Evolutionary conservation across 768 basidiomycete genomes (phyloP).

Genomic region (Mycena filopes): DNA sequence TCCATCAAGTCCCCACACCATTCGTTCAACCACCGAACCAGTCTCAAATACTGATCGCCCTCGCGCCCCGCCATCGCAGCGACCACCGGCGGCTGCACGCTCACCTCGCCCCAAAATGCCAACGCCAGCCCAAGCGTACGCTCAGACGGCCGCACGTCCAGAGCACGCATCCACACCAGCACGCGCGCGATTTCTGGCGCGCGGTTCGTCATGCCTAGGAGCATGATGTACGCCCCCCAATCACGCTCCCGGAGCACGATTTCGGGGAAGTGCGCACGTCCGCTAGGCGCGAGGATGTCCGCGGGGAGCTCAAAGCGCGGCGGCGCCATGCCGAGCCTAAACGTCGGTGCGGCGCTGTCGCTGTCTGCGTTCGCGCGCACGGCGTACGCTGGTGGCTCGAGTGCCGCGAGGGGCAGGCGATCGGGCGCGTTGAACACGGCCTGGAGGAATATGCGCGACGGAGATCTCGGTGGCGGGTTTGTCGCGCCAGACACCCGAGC

Average conservation of each 20-base stretch:
- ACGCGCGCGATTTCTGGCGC: conserved; percentile 71
- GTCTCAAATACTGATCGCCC: conserved; percentile 53
- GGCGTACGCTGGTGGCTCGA: conserved; percentile 51
- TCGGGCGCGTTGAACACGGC: conserved; percentile 19
- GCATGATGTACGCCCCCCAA: conserved; percentile 68
- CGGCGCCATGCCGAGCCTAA: conserved; percentile 6
- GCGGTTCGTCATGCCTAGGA: conserved; percentile 63
- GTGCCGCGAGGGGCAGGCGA: conserved; percentile 38
- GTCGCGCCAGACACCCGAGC: conserved; percentile 36
- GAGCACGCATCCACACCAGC: conserved; percentile 78
- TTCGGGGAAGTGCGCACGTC: conserved; percentile 22
- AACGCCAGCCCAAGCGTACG: conserved; percentile 70
- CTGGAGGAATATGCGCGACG: conserved; percentile 25
- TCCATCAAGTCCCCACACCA: conserved; percentile 62
- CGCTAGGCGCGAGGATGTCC: conserved; percentile 16
- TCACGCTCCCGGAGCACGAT: conserved; percentile 57
- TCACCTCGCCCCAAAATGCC: conserved; percentile 79
- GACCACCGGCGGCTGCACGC: conserved; percentile 67
- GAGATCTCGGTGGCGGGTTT: conserved; percentile 32
- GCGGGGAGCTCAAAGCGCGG: conserved; percentile 16
- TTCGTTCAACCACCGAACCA: conserved; percentile 63
- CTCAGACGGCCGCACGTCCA: conserved; percentile 62
- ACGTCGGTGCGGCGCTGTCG: conserved; percentile 15
- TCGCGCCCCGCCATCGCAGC: conserved; percentile 53
- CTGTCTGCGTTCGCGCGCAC: conserved; percentile 40